phyloP scores from a whole-genome alignment of 495 filamentous ascomycete species.

The Mycothermus thermophilus region DNA sequence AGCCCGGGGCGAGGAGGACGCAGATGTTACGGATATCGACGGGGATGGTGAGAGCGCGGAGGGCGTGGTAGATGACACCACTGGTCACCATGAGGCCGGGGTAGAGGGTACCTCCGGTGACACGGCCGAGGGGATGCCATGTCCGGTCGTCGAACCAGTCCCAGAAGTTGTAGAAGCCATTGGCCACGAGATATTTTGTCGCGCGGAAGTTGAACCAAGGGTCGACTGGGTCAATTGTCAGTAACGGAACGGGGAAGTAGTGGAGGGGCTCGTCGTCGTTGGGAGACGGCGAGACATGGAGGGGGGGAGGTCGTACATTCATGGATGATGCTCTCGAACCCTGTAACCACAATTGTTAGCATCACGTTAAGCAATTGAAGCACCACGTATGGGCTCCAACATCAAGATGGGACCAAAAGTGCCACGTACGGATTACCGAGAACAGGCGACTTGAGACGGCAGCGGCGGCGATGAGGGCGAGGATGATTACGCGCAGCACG shows the following conservation, averaged over 20 bases:
- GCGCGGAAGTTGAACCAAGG: conserved; percentile 99
- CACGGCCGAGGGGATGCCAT: conserved; percentile 98
- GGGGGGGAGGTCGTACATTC: conserved; percentile 56
- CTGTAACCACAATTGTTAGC: conserved; percentile 35
- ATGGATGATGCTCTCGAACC: conserved; percentile 99
- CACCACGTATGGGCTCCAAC: no score
- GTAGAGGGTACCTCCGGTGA: conserved; percentile 96
- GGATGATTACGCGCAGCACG: conserved; percentile 80
- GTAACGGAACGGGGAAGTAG: not conserved
- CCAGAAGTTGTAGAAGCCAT: conserved; percentile 99
- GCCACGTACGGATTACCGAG: conserved; percentile 81
- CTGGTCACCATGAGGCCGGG: conserved; percentile 99
- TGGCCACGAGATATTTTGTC: conserved; percentile 88
- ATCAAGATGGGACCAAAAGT: no score
- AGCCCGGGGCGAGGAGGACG: conserved; percentile 88
- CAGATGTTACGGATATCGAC: conserved; percentile 99
- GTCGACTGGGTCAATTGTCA: conserved; percentile 52
- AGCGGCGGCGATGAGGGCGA: conserved; percentile 80
- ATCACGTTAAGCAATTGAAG: no score
- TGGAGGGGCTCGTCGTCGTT: conserved; percentile 48
- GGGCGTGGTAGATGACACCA: conserved; percentile 87
- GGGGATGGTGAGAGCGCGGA: conserved; percentile 81
- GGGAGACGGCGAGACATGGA: conserved; percentile 1
- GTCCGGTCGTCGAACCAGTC: conserved; percentile 99
- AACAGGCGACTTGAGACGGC: conserved; percentile 92